Percentiles rank a stretch among this genome's conserved stretches.
These are phyloP conservation scores for Diospyros kaki DNA, from an alignment of 148 eudicot genomes.

Conservation along the genomic window DNA sequence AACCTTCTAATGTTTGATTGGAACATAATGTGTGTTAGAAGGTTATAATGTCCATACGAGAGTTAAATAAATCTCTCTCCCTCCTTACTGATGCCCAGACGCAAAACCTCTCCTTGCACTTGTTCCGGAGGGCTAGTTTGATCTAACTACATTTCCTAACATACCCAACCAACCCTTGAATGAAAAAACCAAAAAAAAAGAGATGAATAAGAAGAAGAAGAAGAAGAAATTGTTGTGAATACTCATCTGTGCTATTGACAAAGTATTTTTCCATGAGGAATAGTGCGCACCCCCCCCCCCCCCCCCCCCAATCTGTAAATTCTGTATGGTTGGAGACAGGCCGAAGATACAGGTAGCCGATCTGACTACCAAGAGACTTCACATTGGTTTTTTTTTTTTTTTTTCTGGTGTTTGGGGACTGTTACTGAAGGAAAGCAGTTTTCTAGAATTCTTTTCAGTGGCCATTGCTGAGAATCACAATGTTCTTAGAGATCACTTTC, in stretches of 20 bases:
- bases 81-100: not conserved
- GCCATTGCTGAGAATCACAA: not conserved
- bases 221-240: too few relatives aligned
- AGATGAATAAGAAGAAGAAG: not conserved
- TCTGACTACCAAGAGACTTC: not conserved
- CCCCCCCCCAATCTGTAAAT: too few relatives aligned
- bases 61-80: not conserved
- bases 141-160: not conserved
- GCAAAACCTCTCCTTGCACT: conserved; percentile 1
- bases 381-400: too few relatives aligned
- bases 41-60: conserved; percentile 1
- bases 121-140: not conserved
- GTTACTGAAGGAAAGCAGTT: not conserved
- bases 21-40: not conserved
- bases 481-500: not conserved
- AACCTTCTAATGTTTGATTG: not conserved
- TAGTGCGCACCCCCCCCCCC: too few relatives aligned
- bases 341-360: not conserved
- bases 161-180: not conserved
- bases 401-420: not conserved
- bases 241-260: too few relatives aligned
- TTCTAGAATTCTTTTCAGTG: not conserved
- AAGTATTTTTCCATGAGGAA: too few relatives aligned
- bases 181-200: not conserved
- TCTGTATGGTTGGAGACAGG: too few relatives aligned